A percentile compares a stretch with the other conserved stretches of the same genome.
Evolutionary conservation across 495 filamentous ascomycete genomes (phyloP).

Genomic region (Tuber aestivum): DNA sequence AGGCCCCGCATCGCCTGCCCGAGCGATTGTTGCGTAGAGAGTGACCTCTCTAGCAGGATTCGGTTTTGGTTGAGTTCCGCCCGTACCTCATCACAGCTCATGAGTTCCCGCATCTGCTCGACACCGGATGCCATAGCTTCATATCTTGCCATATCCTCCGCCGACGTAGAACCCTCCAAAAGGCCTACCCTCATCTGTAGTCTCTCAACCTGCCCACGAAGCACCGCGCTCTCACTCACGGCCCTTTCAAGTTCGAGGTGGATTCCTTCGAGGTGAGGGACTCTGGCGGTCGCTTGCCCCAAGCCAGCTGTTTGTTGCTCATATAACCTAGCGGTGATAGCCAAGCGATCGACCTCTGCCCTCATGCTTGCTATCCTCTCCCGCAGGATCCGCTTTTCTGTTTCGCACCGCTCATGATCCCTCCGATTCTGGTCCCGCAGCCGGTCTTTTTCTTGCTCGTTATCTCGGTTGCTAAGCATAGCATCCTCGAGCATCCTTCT

Average conservation of each 20-base stretch:
- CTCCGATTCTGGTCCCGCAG: not conserved
- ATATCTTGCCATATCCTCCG: not conserved
- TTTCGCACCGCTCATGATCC: conserved; percentile 1
- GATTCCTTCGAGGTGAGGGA: not conserved
- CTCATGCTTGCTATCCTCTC: not conserved
- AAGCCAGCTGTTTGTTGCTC: not conserved
- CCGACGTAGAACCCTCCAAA: not conserved
- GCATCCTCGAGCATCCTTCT: not conserved
- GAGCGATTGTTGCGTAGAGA: not conserved
- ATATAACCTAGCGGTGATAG: not conserved
- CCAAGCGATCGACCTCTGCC: not conserved
- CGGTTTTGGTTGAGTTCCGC: not conserved
- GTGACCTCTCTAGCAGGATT: not conserved
- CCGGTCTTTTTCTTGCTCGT: not conserved
- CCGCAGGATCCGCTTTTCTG: not conserved
- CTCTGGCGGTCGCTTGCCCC: not conserved
- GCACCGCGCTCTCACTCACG: not conserved
- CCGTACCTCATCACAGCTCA: not conserved
- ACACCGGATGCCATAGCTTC: not conserved
- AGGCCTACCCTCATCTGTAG: not conserved
- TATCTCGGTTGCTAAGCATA: not conserved
- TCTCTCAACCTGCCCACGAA: not conserved
- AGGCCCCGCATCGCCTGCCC: not conserved
- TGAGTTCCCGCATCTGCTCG: not conserved
- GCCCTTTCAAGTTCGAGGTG: not conserved